These are phyloP conservation scores for Xerocomellus intermedius DNA, from an alignment of 768 basidiomycete genomes.

Conservation along the genomic window DNA sequence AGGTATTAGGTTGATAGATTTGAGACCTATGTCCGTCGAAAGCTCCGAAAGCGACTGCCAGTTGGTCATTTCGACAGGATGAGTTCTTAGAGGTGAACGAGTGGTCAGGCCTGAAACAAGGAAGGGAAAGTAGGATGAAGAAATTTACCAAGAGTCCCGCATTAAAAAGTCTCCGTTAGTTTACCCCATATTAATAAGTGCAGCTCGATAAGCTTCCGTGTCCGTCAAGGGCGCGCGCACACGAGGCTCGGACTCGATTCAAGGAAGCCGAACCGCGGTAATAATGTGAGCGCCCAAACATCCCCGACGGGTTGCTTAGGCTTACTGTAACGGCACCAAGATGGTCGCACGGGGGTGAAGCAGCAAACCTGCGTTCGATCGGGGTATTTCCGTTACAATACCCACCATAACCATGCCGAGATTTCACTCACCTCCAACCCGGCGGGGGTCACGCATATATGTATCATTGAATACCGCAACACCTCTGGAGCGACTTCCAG, in stretches of 20 bases:
- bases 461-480: neutral
- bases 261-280: constrained; percentile 21
- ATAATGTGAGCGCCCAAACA: neutral
- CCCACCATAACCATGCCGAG: neutral
- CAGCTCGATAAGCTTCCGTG: constrained; percentile 10
- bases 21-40: constrained; percentile 36
- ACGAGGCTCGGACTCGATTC: neutral
- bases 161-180: constrained; percentile 12
- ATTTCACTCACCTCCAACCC: neutral
- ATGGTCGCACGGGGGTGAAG: constrained; percentile 12
- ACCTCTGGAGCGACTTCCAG: neutral
- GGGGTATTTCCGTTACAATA: neutral
- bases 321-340: constrained; percentile 14
- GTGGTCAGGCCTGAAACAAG: neutral
- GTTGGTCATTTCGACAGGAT: constrained; percentile 33
- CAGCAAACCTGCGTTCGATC: constrained; percentile 6
- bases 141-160: neutral
- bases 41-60: constrained; percentile 42
- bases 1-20: neutral
- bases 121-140: neutral
- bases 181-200: constrained; percentile 6
- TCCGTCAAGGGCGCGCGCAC: constrained; percentile 9
- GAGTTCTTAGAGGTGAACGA: neutral
- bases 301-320: constrained; percentile 13
- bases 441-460: neutral